Conservation (phyloP, 208 protist genomes). For the Leishmania gerbilli region DNA sequence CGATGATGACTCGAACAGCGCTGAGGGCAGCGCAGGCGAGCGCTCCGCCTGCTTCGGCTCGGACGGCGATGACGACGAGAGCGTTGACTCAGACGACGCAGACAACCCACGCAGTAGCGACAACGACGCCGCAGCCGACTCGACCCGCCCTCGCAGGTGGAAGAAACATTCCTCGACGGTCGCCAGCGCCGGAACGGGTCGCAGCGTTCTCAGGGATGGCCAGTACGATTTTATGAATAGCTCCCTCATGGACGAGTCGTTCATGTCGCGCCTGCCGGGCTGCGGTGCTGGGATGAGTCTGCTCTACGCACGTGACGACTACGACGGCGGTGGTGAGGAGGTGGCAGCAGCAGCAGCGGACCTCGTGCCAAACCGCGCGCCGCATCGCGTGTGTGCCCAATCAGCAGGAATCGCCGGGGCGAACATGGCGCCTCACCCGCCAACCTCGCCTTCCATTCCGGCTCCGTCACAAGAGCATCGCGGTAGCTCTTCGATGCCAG, state of each 20-base stretch:
- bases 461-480: neutral
- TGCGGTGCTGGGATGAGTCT: neutral
- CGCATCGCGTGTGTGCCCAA: neutral
- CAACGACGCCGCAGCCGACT: neutral
- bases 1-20: slow-evolving; percentile 11
- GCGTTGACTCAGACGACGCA: neutral
- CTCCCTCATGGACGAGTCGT: slow-evolving; percentile 18
- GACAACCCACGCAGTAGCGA: neutral
- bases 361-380: neutral
- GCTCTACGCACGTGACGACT: slow-evolving; percentile 1
- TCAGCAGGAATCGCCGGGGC: neutral
- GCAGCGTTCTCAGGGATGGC: slow-evolving; percentile 7
- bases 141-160: neutral
- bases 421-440: neutral
- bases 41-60: slow-evolving; percentile 2
- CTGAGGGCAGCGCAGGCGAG: slow-evolving; percentile 17
- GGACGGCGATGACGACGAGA: slow-evolving; percentile 3
- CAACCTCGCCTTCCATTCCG: neutral
- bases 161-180: neutral
- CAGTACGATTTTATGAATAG: slow-evolving; percentile 37
- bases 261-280: neutral
- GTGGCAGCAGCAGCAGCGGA: neutral
- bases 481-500: neutral
- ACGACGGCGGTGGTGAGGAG: neutral
- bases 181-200: neutral